Evolutionary conservation across 768 basidiomycete species (phyloP).

Genomic region (Pleurotus tuoliensis): DNA sequence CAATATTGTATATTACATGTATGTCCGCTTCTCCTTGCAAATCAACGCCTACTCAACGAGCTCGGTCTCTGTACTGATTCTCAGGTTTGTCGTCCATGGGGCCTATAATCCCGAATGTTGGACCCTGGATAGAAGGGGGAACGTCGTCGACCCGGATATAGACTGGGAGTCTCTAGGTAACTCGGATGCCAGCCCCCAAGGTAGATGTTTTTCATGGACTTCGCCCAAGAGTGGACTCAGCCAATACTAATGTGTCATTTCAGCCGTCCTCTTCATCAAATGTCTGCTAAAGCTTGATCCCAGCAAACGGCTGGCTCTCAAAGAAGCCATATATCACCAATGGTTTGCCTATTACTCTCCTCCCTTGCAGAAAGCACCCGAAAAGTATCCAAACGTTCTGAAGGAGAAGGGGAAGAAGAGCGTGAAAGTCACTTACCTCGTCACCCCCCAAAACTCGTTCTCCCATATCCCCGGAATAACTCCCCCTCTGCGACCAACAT

Average conservation of each 20-base stretch:
- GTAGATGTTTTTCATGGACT: constrained; percentile 30
- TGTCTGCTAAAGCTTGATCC: constrained; percentile 67
- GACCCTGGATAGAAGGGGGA: constrained; percentile 39
- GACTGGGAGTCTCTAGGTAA: constrained; percentile 54
- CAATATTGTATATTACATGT: constrained; percentile 93
- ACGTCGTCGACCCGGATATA: constrained; percentile 41
- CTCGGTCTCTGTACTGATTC: constrained; percentile 36
- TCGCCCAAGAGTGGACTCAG: neutral
- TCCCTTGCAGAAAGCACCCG: neutral
- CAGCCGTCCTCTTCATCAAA: constrained; percentile 60
- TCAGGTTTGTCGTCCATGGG: constrained; percentile 77
- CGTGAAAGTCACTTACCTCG: neutral
- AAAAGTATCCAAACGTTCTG: neutral
- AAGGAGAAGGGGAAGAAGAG: neutral
- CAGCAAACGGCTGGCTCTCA: constrained; percentile 59
- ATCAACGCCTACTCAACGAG: neutral
- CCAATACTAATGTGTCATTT: neutral
- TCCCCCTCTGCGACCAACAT: neutral
- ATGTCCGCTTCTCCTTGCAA: constrained; percentile 17
- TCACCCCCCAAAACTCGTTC: neutral
- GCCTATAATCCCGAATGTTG: constrained; percentile 56
- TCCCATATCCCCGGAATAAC: neutral
- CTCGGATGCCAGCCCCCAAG: constrained; percentile 35
- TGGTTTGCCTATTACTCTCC: constrained; percentile 53
- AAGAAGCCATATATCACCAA: constrained; percentile 62